These are phyloP conservation scores for Paraphoma sp. DNA, from an alignment of 2,329 filamentous ascomycete species.

Conservation along the genomic window DNA sequence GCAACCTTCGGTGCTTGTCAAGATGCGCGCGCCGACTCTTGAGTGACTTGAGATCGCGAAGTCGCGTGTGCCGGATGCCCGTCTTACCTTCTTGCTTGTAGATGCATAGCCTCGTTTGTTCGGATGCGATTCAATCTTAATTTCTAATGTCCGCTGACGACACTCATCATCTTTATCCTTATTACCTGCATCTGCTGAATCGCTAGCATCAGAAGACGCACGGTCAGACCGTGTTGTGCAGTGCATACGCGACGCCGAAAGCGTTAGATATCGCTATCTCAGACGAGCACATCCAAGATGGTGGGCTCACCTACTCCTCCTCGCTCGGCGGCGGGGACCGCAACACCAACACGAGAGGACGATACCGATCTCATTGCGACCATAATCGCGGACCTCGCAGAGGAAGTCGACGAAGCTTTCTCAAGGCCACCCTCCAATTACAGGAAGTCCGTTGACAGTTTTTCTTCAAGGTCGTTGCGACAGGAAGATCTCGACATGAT, in stretches of 20 bases:
- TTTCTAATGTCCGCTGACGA: slow-evolving; percentile 4
- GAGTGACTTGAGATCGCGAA: slow-evolving; percentile 3
- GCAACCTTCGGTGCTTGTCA: slow-evolving; percentile 6
- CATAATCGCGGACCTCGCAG: slow-evolving; percentile 25
- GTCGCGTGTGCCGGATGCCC: background rate
- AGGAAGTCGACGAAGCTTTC: slow-evolving; percentile 19
- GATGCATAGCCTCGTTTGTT: background rate
- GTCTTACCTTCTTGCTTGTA: slow-evolving; percentile 4
- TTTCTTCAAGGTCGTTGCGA: slow-evolving; percentile 10
- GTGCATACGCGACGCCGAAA: background rate
- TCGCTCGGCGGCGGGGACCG: background rate
- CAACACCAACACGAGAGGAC: background rate
- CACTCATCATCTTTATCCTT: slow-evolving; percentile 1
- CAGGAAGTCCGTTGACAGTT: slow-evolving; percentile 6
- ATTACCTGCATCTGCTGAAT: background rate
- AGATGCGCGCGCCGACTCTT: slow-evolving; percentile 6
- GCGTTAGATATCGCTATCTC: background rate
- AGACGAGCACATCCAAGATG: slow-evolving; percentile 2
- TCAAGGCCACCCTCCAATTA: slow-evolving; percentile 14
- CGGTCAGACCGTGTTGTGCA: background rate
- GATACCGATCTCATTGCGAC: slow-evolving; percentile 19
- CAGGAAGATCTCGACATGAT: slow-evolving; percentile 13
- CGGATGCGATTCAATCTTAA: background rate
- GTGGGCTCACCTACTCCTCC: background rate
- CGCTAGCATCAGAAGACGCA: background rate